phyloP scores from a whole-genome alignment of 1,284 basidiomycete species.

The Waitea zeae region DNA sequence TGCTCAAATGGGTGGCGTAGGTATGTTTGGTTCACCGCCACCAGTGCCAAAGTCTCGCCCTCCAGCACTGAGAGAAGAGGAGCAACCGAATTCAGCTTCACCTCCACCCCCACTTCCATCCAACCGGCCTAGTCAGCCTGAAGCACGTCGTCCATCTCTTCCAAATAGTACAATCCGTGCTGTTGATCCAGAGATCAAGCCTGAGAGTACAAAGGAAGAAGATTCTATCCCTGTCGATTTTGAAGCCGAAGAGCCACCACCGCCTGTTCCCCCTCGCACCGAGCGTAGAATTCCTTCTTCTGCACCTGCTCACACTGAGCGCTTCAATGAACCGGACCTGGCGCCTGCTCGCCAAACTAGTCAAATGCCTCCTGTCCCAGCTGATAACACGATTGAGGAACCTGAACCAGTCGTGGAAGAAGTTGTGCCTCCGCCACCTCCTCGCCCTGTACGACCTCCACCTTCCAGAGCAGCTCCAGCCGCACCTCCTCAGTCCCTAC shows the following conservation, averaged over 20 bases:
- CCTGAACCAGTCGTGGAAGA: constrained; percentile 44
- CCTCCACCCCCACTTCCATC: background rate
- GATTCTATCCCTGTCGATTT: too few species aligned
- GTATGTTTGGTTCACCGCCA: constrained; percentile 35
- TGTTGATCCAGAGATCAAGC: constrained; percentile 50
- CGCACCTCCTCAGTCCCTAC: constrained; percentile 16
- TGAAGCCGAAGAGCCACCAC: constrained; percentile 26
- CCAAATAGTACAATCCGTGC: too few species aligned
- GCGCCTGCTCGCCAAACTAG: too few species aligned
- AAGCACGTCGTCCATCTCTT: too few species aligned
- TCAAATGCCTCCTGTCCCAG: background rate
- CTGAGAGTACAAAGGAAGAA: constrained; percentile 41
- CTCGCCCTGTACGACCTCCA: constrained; percentile 20
- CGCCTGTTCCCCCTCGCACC: constrained; percentile 20
- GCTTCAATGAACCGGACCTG: too few species aligned
- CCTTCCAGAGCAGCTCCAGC: constrained; percentile 12
- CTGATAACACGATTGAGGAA: constrained; percentile 9
- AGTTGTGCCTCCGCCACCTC: constrained; percentile 27
- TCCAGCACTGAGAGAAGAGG: background rate
- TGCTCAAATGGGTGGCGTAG: constrained; percentile 62
- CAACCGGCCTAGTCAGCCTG: too few species aligned
- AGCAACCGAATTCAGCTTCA: background rate
- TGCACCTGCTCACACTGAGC: too few species aligned
- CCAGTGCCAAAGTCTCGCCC: constrained; percentile 11
- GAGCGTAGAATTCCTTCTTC: constrained; percentile 13